Evolutionary conservation across 2,329 filamentous ascomycete species (phyloP), one percentile per base, ranked within the genome.

Genomic region (Chaetomiaceae sp.): DNA sequence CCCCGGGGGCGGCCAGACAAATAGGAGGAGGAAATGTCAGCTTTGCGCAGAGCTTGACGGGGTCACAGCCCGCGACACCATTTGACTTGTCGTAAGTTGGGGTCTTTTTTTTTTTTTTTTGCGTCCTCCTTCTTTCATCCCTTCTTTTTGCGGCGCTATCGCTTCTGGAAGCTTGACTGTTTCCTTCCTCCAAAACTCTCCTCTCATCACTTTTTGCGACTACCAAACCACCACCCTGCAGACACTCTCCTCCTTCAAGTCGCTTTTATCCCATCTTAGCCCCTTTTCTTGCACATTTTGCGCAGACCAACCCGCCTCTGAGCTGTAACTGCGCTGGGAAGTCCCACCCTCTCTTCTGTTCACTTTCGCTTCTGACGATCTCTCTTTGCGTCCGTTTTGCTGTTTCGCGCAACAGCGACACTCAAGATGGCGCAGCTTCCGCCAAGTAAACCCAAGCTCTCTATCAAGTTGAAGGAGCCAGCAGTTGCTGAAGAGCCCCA

Each of bases 41-140:
- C 66, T 85, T 85, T 68, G 81, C 82, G 43, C 82, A 85, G 65
- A 85, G 80, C 63, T 70, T 85, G 62, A 77, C 76, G 62, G 79
- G 79, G 55, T 83, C 81, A 51, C 81, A 83, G 67, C 76, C 79
- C 60, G 71, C 77, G 59, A 81, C 81, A 56, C 76, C 81, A 37
- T 68, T 85, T 54, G 82, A 86, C 65, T 71, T 80, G 51, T 82
- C 81, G 82, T 85, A 79, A 69, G 82, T 83, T 31, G 21, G 2
- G 16, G 6, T 19, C 39, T 53, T 50, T 33, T 31, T 44, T 30
- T 35, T 40, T 21, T 41, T 50, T 33, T 39, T 33, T 41, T 16
- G 51, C 53, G 20, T 52, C 20, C 13, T 37, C 27, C 21, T 19
- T 25, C 9, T 40, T 31, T 19, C 21, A 13, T 44, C 33, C 20